Conservation (phyloP, 2,329 filamentous ascomycete genomes). For the Lasiodiplodia citricola region DNA sequence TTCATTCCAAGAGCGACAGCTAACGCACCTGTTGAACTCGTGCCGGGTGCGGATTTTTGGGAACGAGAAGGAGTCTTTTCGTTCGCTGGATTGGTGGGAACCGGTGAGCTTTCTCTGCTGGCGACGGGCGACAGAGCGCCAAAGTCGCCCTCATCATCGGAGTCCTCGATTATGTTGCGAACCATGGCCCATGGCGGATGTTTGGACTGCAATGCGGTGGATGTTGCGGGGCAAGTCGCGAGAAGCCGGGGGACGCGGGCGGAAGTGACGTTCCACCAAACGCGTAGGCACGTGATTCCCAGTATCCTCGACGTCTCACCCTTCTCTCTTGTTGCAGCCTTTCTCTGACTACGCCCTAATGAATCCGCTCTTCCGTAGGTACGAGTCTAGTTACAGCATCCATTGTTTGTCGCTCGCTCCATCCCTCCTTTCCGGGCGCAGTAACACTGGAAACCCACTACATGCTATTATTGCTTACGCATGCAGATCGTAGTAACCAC, state of each 20-base stretch:
- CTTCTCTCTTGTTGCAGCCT: background rate
- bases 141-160: slow-evolving; percentile 44
- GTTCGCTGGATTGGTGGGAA: slow-evolving; percentile 15
- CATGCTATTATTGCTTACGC: no score
- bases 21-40: slow-evolving; percentile 37
- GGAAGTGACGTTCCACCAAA: background rate
- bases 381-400: no score
- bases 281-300: background rate
- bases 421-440: no score
- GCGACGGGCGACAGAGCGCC: slow-evolving; percentile 30
- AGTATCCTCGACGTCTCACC: no score
- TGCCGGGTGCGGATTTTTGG: slow-evolving; percentile 28
- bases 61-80: slow-evolving; percentile 31
- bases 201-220: background rate
- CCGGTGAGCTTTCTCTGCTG: slow-evolving; percentile 22
- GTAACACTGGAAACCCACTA: no score
- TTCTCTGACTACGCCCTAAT: background rate
- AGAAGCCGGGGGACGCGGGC: background rate
- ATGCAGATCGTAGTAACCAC: no score
- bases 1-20: background rate
- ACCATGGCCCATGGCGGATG: slow-evolving; percentile 12
- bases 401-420: no score
- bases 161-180: slow-evolving; percentile 40
- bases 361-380: no score
- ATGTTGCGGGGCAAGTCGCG: background rate